Base-by-base conservation (phyloP, 768 basidiomycete species). In the Boletales sp. region DNA sequence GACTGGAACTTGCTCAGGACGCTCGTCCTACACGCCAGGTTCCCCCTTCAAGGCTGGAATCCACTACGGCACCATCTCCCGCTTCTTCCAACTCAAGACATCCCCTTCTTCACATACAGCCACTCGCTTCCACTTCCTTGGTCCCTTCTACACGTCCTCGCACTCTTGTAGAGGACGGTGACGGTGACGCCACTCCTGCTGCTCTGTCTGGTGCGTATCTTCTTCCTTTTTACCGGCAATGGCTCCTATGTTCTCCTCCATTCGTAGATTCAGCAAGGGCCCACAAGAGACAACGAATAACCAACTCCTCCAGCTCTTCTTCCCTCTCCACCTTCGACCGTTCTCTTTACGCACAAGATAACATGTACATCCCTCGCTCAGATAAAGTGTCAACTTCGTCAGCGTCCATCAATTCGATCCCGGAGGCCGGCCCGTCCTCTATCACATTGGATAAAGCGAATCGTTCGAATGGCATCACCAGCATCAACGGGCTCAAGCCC, bases 231-330 rank as follows among this genome's bases (percentile, higher is more conserved):
- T 35, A 47, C 55, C 53, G 56, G 55, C 36, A 39, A 46, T 3
- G 37, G 44, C 14, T 41, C 39, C n/a, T 33, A 49, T 5, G 32
- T 34, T 39, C 47, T 30, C 48, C 39, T 39, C 46, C 33, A 21
- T 51, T 49, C 64, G 55, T 72, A 69, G 82, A 82, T 69, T 70
- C 70, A 55, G 55, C 75, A 48, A 74, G 83, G 67, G 81, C 82
- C 58, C 77, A 78, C 70, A 87, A 87, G 76, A 78, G 86, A 75
- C 84, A 84, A 74, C 78, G 86, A 69, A 73, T 78, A 62, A 74
- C 77, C 61, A 74, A 60, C 57, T 57, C 62, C 65, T 50, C 56
- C 62, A 64, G 63, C 66, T 52, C 62, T 60, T 52, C 62, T 54
- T 65, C 62, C 47, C 57, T 59, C 44, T 49, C 62, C 41, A 35